These are phyloP conservation scores for Silene vulgaris DNA, from an alignment of 179 eudicot genomes.

Conservation along the genomic window DNA sequence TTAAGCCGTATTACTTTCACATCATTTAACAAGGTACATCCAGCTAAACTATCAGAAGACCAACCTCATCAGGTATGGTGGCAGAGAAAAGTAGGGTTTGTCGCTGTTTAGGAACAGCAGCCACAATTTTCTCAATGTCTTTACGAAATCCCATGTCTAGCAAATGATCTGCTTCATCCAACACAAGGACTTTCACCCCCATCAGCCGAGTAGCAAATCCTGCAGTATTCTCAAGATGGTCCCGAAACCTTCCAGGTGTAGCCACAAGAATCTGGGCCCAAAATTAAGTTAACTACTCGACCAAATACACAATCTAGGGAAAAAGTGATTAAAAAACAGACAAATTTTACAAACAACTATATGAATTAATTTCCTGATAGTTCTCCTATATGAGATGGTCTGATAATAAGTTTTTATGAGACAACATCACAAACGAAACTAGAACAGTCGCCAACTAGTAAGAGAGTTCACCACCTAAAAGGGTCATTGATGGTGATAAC, in stretches of 20 bases:
- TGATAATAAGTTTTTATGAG: too few relatives aligned
- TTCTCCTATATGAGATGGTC: background rate
- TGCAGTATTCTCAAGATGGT: conserved; percentile 84
- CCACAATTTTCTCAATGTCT: conserved; percentile 77
- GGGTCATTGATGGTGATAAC: too few relatives aligned
- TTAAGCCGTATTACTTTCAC: conserved; percentile 8
- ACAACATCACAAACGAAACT: background rate
- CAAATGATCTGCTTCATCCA: conserved; percentile 96
- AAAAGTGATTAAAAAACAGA: background rate
- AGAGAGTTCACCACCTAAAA: too few relatives aligned
- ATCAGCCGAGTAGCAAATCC: conserved; percentile 84
- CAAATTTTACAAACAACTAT: background rate
- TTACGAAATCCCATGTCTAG: conserved; percentile 96
- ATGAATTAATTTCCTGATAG: background rate
- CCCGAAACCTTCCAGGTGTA: conserved; percentile 91
- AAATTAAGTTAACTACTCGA: conserved; percentile 16
- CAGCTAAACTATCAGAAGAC: conserved; percentile 14
- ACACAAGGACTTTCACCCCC: conserved; percentile 93
- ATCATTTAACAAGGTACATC: conserved; percentile 12
- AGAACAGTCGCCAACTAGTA: background rate
- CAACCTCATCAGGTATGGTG: conserved; percentile 80
- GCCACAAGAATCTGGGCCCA: conserved; percentile 80
- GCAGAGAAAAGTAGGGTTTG: conserved; percentile 94
- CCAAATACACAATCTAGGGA: conserved; percentile 8
- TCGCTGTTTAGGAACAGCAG: conserved; percentile 86